phyloP scores from a whole-genome alignment of 2,329 filamentous ascomycete genomes.

The Ceratocystis alfenasii region DNA sequence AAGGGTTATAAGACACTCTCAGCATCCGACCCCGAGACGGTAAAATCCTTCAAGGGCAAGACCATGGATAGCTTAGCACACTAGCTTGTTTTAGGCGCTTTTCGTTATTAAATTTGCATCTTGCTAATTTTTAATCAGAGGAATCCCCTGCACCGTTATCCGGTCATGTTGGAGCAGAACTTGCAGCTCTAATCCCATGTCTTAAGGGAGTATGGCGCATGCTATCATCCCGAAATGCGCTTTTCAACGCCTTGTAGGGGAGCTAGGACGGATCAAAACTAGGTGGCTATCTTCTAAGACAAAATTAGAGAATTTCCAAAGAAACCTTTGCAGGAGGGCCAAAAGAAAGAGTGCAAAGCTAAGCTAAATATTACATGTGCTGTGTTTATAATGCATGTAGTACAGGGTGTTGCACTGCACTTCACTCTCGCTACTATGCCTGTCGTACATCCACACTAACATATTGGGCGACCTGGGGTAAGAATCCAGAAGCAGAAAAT shows the following conservation, averaged over 20 bases:
- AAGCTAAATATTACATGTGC: not conserved
- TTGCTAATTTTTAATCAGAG: not conserved
- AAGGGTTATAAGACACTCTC: not conserved
- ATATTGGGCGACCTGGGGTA: not conserved
- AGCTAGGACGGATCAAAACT: not conserved
- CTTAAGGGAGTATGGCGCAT: not conserved
- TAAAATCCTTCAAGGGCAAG: constrained; percentile 1
- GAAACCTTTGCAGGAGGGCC: not conserved
- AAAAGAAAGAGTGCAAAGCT: not conserved
- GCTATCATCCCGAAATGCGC: not conserved
- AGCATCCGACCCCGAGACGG: not conserved
- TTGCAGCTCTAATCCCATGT: not conserved
- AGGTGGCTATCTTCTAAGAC: not conserved
- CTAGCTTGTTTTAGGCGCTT: not conserved
- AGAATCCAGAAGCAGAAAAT: not conserved
- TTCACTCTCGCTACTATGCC: constrained; percentile 10
- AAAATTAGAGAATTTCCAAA: not conserved
- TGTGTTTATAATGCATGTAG: constrained; percentile 1
- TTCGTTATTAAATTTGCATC: not conserved
- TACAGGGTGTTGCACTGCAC: constrained; percentile 5
- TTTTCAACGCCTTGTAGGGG: not conserved
- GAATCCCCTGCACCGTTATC: not conserved
- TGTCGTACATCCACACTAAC: constrained; percentile 9
- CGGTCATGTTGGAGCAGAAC: not conserved
- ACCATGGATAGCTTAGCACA: not conserved